Evolutionary conservation across 2,329 filamentous ascomycete species (phyloP), one percentile per base, ranked within the genome.

Genomic region (Gnomoniopsis sp.): DNA sequence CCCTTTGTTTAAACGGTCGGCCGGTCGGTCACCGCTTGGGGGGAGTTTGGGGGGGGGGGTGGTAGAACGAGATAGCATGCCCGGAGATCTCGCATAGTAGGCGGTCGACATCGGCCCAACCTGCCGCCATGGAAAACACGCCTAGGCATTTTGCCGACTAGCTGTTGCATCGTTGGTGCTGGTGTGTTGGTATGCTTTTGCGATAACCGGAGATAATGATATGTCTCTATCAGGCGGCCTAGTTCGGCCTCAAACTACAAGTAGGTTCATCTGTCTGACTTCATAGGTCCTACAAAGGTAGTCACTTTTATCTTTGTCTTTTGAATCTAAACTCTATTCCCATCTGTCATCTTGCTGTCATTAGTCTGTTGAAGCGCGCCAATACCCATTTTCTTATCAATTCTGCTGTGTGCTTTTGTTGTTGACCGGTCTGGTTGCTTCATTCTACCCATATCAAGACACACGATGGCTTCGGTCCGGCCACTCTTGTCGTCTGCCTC

Each of bases 141-240:
- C 41, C 26, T 36, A 36, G 53, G 44, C 44, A 34, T 21, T 47
- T 36, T 26, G 30, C 12, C 30, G 52, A 36, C 47, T 15, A 21
- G 48, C 19, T 14, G 33, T 47, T 19, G 33, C 46, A 15, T 11
- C 22, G 19, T 47, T 38, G 53, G 36, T 52, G 43, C 49, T 36
- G 44, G 50, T 19, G 7, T 58, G 34, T 41, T 43, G 46, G 8
- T 15, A 6, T 22, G 10, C 21, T 21, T 8, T 59, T 62, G 60
- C 60, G 60, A 59, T 56, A 30, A 62, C 49, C 60, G 60, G 60
- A 62, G 60, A 59, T 62, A 59, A 56, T 59, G 49, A 50, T 19
- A 49, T n/a, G 33, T 46, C n/a, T 55, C 33, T 44, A 55, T 34
- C 38, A 43, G 43, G 17, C 14, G 34, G 49, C 41, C 49, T 43